Evolutionary conservation across 345 rosid species (phyloP).

Genomic region (Aurinia saxatilis): DNA sequence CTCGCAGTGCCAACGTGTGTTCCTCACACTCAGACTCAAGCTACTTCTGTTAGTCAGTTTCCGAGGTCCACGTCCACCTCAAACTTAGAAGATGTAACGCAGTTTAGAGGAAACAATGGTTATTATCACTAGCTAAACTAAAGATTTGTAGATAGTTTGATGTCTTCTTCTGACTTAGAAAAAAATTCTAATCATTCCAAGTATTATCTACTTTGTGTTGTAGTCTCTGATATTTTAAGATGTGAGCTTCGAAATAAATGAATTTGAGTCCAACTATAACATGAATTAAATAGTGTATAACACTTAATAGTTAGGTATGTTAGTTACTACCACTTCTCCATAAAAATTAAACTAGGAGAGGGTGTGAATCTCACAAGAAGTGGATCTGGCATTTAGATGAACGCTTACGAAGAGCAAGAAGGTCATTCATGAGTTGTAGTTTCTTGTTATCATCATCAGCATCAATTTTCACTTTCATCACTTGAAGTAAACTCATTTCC

Average conservation of each 20-base stretch:
- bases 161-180: not conserved
- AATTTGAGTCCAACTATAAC: not conserved
- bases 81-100: constrained; percentile 5
- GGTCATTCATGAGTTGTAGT: not conserved
- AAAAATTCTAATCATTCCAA: not conserved
- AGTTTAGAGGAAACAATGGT: constrained; percentile 13
- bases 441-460: not conserved
- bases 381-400: not conserved
- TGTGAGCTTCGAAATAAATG: not conserved
- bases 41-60: constrained; percentile 11
- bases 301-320: too few relatives aligned
- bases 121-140: not conserved
- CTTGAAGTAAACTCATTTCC: not conserved
- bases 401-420: not conserved
- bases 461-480: not conserved
- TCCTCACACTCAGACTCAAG: constrained; percentile 16
- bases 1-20: constrained; percentile 8
- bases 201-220: not conserved
- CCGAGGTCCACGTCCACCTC: constrained; percentile 1
- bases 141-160: not conserved
- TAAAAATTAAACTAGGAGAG: too few relatives aligned
- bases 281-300: too few relatives aligned
- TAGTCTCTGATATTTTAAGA: not conserved
- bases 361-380: too few relatives aligned
- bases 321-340: too few relatives aligned